phyloP scores from a whole-genome alignment of 1,284 basidiomycete genomes.

The Tilletiaria anomala region DNA sequence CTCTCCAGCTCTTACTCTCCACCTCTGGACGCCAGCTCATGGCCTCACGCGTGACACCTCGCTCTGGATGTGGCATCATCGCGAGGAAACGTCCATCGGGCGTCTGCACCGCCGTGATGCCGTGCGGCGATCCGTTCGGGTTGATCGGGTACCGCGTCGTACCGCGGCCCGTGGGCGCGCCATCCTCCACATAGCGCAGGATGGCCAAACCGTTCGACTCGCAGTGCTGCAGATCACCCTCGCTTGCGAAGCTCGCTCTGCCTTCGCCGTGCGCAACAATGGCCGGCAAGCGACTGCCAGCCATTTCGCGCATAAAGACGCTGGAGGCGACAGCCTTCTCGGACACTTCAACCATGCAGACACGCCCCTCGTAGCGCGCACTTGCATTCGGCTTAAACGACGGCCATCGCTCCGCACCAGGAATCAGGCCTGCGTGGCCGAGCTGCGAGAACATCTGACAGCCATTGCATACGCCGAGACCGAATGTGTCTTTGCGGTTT shows the following conservation, averaged over 20 bases:
- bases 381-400: constrained; percentile 76
- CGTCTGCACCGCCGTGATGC: constrained; percentile 77
- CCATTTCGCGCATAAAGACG: constrained; percentile 80
- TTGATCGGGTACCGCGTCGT: constrained; percentile 45
- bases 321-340: constrained; percentile 40
- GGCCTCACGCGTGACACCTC: constrained; percentile 28
- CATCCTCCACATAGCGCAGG: constrained; percentile 27
- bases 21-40: constrained; percentile 37
- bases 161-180: constrained; percentile 1
- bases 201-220: constrained; percentile 14
- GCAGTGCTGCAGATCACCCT: constrained; percentile 8
- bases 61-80: constrained; percentile 65
- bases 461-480: constrained; percentile 91
- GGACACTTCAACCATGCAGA: constrained; percentile 64
- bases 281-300: constrained; percentile 69
- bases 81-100: constrained; percentile 73
- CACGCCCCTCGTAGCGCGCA: constrained; percentile 80
- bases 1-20: constrained; percentile 39
- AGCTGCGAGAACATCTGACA: constrained; percentile 91
- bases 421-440: constrained; percentile 54
- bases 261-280: constrained; percentile 95
- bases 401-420: constrained; percentile 74
- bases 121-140: constrained; percentile 79
- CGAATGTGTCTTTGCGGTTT: constrained; percentile 59
- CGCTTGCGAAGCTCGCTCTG: constrained; percentile 53